Conservation (phyloP, 2,329 filamentous ascomycete species). For the Sporothrix globosa region DNA sequence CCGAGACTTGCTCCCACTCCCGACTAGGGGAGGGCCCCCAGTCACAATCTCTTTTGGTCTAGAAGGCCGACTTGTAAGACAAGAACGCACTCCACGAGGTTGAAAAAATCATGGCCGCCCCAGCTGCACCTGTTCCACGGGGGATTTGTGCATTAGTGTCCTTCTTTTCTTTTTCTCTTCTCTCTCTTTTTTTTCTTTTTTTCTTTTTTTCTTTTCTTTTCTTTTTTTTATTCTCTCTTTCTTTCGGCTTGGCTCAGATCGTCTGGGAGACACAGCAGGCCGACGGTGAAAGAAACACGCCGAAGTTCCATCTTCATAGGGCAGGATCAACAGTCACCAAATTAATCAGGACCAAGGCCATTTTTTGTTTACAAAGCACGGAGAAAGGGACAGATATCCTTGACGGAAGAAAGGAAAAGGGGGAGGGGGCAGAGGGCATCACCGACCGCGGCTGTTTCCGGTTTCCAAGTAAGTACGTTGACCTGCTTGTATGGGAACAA, state of each 20-base stretch:
- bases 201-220: too few species aligned
- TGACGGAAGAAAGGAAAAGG: background rate
- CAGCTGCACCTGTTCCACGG: constrained; percentile 16
- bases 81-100: background rate
- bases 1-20: background rate
- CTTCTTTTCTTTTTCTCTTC: too few species aligned
- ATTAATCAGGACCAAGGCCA: background rate
- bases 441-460: background rate
- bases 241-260: background rate
- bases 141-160: background rate
- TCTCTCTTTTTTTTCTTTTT: too few species aligned
- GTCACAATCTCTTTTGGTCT: background rate
- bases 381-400: background rate
- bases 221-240: too few species aligned
- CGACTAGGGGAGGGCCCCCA: background rate
- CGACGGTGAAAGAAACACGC: background rate
- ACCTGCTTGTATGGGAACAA: background rate
- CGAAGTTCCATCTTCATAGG: background rate
- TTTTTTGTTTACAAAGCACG: background rate
- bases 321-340: constrained; percentile 5
- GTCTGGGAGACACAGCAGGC: background rate
- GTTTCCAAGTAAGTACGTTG: too few species aligned
- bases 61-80: background rate
- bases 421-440: background rate
- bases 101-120: background rate